Base-by-base conservation (phyloP, 2,329 filamentous ascomycete genomes). In the Neoscytalidium dimidiatum region DNA sequence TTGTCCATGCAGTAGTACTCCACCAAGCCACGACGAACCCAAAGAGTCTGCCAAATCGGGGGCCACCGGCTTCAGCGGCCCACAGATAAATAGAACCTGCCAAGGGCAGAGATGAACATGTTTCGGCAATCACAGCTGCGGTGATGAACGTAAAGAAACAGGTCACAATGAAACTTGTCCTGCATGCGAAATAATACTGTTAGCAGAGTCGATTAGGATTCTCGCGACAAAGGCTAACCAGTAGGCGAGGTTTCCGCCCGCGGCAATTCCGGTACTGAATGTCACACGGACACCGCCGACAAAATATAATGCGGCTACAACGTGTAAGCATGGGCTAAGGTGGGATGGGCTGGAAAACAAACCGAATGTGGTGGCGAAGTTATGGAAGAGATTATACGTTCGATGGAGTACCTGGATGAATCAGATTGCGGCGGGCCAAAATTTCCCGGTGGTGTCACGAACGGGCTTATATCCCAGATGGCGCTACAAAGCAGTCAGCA, bases 21-120 rank as follows among this genome's bases (percentile, higher is more conserved):
- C 85, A 88, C 85, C 85, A 88, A 0, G 85, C 85, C n/a, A 87
- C 85, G n/a, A 86, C 74, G 71, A 86, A 87, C 19, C 85, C 85
- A 62, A 87, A 80, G 0, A 87, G 75, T 29, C 85, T 74, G n/a
- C 85, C 85, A 68, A 78, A 87, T 23, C 79, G 78, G 28, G 81
- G 83, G 4, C 85, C 85, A 48, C 85, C 85, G 19, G 85, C 79
- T 68, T 87, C 85, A 44, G 85, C 85, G n/a, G 85, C 85, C 85
- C 85, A 87, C 19, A 87, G 79, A 67, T 87, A 87, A 70, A 87
- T 87, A 2, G 84, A 86, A 0, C 85, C 85, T 13, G 85, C 85
- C 2, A 85, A 82, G 0, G 85, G 85, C 2, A 86, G 81, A 3
- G 85, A 85, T 23, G 85, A 87, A 69, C 86, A 88, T 43, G 86